Conservation (phyloP, 2,329 filamentous ascomycete genomes). For the Pseudogymnoascus sp. region DNA sequence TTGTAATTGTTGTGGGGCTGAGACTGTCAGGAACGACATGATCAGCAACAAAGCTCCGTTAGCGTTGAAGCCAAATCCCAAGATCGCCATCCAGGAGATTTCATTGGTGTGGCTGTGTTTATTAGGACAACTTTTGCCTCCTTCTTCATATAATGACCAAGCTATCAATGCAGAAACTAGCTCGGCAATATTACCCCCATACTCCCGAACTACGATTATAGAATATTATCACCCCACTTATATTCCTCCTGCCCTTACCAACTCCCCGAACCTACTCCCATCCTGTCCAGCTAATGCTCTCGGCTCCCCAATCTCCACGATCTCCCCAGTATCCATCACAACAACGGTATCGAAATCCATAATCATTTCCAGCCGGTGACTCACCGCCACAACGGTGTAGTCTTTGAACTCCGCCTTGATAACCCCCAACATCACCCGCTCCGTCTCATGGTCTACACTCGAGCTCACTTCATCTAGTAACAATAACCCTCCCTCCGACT, state of each 20-base stretch:
- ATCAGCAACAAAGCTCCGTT: neutral
- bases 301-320: conserved; percentile 15
- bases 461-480: conserved; percentile 27
- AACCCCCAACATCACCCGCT: conserved; percentile 18
- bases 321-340: conserved; percentile 22
- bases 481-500: conserved; percentile 22
- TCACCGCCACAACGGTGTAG: conserved; percentile 25
- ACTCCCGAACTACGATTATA: neutral
- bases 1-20: neutral
- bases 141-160: neutral
- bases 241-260: conserved; percentile 11
- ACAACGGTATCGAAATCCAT: conserved; percentile 25
- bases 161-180: neutral
- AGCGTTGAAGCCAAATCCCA: neutral
- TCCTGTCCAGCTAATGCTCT: conserved; percentile 5
- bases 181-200: neutral
- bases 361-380: conserved; percentile 25
- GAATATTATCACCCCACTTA: neutral
- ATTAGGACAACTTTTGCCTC: neutral
- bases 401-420: conserved; percentile 21
- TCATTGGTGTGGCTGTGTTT: neutral
- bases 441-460: conserved; percentile 20
- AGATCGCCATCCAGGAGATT: neutral
- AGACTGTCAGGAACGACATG: neutral
- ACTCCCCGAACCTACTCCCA: conserved; percentile 13